Evolutionary conservation across 257 asterid genomes (phyloP).

Genomic region (Vinca minor): DNA sequence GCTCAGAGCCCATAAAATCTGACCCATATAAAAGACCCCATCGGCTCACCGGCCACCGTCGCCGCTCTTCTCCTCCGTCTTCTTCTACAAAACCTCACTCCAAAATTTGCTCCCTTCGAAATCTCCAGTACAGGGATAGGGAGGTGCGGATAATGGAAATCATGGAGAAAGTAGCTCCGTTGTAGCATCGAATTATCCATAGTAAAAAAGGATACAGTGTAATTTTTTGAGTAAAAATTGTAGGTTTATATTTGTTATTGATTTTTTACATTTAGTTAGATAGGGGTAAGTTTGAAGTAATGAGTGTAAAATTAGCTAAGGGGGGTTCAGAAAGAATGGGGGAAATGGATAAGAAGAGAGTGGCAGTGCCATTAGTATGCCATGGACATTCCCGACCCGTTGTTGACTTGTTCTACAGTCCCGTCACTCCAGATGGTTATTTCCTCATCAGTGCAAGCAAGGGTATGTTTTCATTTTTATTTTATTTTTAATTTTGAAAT

Average conservation of each 20-base stretch:
- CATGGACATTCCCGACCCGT: constrained; percentile 38
- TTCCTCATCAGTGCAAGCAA: constrained; percentile 42
- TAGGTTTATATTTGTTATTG: not conserved
- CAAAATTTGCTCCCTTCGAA: not conserved
- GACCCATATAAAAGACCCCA: not conserved
- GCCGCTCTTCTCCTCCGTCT: not conserved
- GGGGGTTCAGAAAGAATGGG: not conserved
- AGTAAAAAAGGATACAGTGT: not conserved
- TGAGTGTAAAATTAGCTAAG: too few relatives aligned
- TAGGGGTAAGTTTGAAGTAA: not conserved
- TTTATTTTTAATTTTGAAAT: too few relatives aligned
- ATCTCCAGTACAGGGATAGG: constrained; percentile 1
- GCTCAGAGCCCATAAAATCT: not conserved
- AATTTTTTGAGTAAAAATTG: not conserved
- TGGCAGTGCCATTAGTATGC: constrained; percentile 30
- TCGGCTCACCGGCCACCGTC: not conserved
- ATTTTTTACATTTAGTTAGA: too few relatives aligned
- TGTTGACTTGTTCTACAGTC: constrained; percentile 35
- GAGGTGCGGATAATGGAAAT: constrained; percentile 4
- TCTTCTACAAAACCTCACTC: not conserved
- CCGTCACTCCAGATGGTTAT: constrained; percentile 32
- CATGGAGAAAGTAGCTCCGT: not conserved
- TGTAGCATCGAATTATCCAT: too few relatives aligned
- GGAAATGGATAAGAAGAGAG: constrained; percentile 32
- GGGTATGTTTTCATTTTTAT: too few relatives aligned